A percentile compares a stretch with the other conserved stretches of the same genome.
These are phyloP conservation scores for Dendrobium huoshanense DNA, from an alignment of 106 monocot species.

Conservation along the genomic window DNA sequence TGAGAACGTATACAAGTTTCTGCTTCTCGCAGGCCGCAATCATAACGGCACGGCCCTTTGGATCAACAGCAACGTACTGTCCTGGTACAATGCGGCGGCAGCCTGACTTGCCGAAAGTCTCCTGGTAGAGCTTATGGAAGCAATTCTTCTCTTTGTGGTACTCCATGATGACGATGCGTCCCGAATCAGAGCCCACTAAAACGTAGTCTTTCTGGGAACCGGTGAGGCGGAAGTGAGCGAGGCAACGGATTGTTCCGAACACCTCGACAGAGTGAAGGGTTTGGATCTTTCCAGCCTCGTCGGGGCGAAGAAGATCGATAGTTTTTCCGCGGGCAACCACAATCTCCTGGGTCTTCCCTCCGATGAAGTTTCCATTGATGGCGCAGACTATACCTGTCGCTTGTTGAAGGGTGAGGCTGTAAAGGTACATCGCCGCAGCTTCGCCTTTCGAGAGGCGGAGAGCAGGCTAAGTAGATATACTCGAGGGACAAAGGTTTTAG, in stretches of 20 bases:
- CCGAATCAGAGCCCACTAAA: slow-evolving; percentile 94
- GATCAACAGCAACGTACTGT: slow-evolving; percentile 86
- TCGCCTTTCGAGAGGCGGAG: not conserved
- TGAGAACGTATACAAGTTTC: slow-evolving; percentile 97
- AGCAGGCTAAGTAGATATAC: not conserved
- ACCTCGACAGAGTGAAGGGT: slow-evolving; percentile 93
- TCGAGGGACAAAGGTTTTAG: not conserved
- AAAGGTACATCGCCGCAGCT: slow-evolving; percentile 63
- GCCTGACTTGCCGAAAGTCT: slow-evolving; percentile 98
- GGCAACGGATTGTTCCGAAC: slow-evolving; percentile 82
- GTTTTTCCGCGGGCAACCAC: slow-evolving; percentile 80
- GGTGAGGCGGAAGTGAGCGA: slow-evolving; percentile 93
- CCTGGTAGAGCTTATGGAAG: slow-evolving; percentile 95
- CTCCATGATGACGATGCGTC: slow-evolving; percentile 93
- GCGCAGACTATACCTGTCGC: slow-evolving; percentile 91
- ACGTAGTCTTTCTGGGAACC: slow-evolving; percentile 93
- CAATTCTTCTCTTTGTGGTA: slow-evolving; percentile 52
- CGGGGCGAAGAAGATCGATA: slow-evolving; percentile 89
- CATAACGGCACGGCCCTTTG: slow-evolving; percentile 94
- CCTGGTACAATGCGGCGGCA: slow-evolving; percentile 97
- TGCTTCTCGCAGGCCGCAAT: slow-evolving; percentile 97
- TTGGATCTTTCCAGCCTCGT: slow-evolving; percentile 79
- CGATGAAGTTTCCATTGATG: slow-evolving; percentile 81
- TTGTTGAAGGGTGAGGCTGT: slow-evolving; percentile 90
- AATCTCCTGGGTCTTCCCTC: slow-evolving; percentile 90